Percentiles rank a stretch among this genome's conserved stretches.
phyloP scores from a whole-genome alignment of 768 basidiomycete species.

The Macrolepiota albuminosa region DNA sequence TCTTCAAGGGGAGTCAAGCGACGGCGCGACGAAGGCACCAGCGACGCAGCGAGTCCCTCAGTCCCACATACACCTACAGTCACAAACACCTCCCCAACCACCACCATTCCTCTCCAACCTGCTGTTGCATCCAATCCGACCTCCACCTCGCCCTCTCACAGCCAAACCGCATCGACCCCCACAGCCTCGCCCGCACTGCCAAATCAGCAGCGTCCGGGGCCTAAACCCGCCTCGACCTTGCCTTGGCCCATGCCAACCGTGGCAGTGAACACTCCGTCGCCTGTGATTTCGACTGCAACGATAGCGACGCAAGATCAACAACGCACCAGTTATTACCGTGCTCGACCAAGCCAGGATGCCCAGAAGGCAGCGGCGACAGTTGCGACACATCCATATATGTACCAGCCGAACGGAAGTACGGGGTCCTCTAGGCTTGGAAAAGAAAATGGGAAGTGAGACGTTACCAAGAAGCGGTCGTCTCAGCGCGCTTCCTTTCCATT shows the following conservation, averaged over 20 bases:
- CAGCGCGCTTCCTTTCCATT: background rate
- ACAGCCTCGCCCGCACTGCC: constrained; percentile 49
- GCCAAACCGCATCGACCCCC: constrained; percentile 41
- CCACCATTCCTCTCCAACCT: constrained; percentile 14
- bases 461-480: background rate
- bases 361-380: constrained; percentile 4
- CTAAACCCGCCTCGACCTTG: constrained; percentile 24
- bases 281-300: constrained; percentile 42
- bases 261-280: constrained; percentile 53
- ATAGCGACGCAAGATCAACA: constrained; percentile 33
- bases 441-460: constrained; percentile 26
- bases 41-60: constrained; percentile 26
- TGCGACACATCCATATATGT: constrained; percentile 38
- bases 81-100: constrained; percentile 19
- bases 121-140: constrained; percentile 17
- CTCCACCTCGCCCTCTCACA: constrained; percentile 33
- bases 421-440: constrained; percentile 20
- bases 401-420: constrained; percentile 35
- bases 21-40: constrained; percentile 36
- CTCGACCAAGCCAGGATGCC: constrained; percentile 28
- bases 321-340: constrained; percentile 52
- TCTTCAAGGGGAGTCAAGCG: constrained; percentile 44
- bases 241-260: constrained; percentile 77
- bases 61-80: constrained; percentile 27
- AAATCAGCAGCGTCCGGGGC: constrained; percentile 31